Evolutionary conservation across 495 filamentous ascomycete species (phyloP).

Genomic region (Jackrogersella multiformis): DNA sequence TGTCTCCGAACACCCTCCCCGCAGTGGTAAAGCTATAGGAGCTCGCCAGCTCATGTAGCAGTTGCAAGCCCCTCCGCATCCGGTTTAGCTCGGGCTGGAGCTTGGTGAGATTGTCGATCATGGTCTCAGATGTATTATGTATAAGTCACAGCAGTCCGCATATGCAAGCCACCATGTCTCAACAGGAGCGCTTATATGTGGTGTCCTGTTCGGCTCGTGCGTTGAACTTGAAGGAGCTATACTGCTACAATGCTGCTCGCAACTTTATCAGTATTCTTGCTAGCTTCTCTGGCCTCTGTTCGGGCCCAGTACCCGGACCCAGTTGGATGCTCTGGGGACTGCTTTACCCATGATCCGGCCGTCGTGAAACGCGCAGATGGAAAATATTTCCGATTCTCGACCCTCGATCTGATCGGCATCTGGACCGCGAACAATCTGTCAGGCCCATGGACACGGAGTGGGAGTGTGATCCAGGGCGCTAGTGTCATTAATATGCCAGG

Average conservation of each 20-base stretch:
- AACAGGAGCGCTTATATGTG: background rate
- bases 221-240: background rate
- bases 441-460: conserved; percentile 67
- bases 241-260: conserved; percentile 24
- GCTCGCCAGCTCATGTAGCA: conserved; percentile 2
- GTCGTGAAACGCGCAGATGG: conserved; percentile 63
- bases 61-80: background rate
- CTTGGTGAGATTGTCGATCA: conserved; percentile 11
- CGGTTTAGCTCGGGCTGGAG: background rate
- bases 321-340: conserved; percentile 60
- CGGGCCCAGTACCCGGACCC: conserved; percentile 52
- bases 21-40: background rate
- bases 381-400: conserved; percentile 72
- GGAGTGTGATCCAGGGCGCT: conserved; percentile 60
- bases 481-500: conserved; percentile 61
- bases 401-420: conserved; percentile 64
- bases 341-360: conserved; percentile 63
- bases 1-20: background rate
- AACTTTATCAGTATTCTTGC: conserved; percentile 14
- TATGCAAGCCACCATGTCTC: conserved; percentile 13
- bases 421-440: conserved; percentile 59
- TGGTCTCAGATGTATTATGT: conserved; percentile 12
- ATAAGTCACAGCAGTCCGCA: conserved; percentile 24
- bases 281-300: conserved; percentile 16
- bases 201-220: background rate